Base-by-base conservation (phyloP, 2,329 filamentous ascomycete genomes). In the Penicillium crustosum region DNA sequence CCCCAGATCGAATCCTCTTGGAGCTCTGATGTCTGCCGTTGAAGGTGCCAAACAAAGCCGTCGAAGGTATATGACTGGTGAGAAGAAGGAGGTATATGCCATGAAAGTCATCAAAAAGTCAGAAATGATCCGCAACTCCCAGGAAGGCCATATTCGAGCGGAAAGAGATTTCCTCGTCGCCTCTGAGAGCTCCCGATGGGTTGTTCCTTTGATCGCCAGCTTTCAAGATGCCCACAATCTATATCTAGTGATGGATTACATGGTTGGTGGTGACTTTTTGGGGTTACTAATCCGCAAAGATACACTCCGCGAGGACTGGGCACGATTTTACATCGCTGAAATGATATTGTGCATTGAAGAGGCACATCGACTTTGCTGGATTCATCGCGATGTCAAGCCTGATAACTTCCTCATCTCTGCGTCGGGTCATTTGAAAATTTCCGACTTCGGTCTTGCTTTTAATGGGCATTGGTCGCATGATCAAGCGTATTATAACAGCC, bases 61-160 rank as follows among this genome's bases (percentile, higher is more conserved):
- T 38, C 66, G 70, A 54, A 70, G 60, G 36, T 65, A 66, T 12
- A 68, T 73, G 62, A 64, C 63, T 6, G 70, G 67, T 8, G 65
- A 69, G 38, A 75, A 67, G 57, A 83, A 81, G 50, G 83, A 89
- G 57, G 86, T 96, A 0, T 97, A 89, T 72, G 94, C 94, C 15
- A 97, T 97, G 93, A 97, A 97, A 72, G 90, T 96, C 33, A 97
- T 97, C 65, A 87, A 89, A 57, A 99, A 99, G 72, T 91, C 91
- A 0, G 87, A 91, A 55, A 97, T 97, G 93, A 82, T 97, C 55
- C 86, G 88, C 13, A 94, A 91, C 59, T 89, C 89, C 61, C 94
- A 97, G 76, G 93, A 97, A 75, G 93, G 91, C 0, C 94, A 97
- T 76, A 76, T 99, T 21, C 86, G 91, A 36, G 93, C 93, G 0